Evolutionary conservation across 2,329 filamentous ascomycete species (phyloP), one percentile per base, ranked within the genome.

Genomic region (Hirsutella minnesotensis): DNA sequence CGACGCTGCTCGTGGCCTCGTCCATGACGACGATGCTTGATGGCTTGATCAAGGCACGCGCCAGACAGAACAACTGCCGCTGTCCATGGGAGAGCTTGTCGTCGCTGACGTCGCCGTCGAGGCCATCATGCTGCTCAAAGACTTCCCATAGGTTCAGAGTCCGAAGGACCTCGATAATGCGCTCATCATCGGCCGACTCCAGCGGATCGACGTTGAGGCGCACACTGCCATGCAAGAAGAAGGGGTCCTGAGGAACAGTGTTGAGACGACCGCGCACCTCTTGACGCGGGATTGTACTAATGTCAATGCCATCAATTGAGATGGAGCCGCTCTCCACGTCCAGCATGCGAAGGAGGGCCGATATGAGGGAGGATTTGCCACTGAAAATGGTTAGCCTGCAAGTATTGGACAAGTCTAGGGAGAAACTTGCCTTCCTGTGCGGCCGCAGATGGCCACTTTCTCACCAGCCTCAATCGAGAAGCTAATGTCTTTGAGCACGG

Each of bases 211-310:
- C 55, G 39, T 77, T 78, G 3, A 60, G 54, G 0, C 70, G 64
- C 3, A 78, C 55, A 0, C 57, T 69, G 1, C 68, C 71, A 1
- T 63, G 62, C 4, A 76, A 54, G 18, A 73, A 63, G 44, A 73
- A 66, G 0, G 69, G 61, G 38, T 76, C 71, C 55, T 77, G 73
- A 0, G 73, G 65, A 1, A 75, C 53, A 1, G 62, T 62, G 24
- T 66, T 65, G 7, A 76, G 53, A 1, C 53, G 44, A 0, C 47
- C 40, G 1, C 58, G 52, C 1, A 62, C 38, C 5, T 45, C 43
- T 7, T 54, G 44, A 5, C 54, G 49, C 0, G 51, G 46, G 1
- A 60, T 30, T 1, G 38, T 49, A 2, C 50, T 45, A 9, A 59
- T 48, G 36, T 71, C 62, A 1, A 70, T 44, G 2, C 58, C 62